These are phyloP conservation scores for Allomyces macrogynus DNA, from an alignment of 192 early-diverging fungal genomes.

Conservation along the genomic window DNA sequence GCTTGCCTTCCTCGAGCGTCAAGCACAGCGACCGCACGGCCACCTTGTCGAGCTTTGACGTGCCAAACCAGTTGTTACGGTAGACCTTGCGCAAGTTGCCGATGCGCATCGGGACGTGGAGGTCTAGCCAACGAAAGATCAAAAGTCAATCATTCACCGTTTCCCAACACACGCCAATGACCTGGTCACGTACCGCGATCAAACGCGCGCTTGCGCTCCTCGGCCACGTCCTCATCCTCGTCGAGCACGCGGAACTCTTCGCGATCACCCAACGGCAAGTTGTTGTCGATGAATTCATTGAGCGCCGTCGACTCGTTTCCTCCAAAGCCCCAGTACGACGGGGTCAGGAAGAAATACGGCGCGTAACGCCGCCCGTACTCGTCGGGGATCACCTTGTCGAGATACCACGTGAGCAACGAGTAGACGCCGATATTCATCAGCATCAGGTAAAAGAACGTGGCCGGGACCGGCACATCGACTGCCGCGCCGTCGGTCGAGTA, in stretches of 20 bases:
- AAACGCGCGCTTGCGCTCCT: constrained; percentile 18
- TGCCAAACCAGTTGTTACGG: constrained; percentile 13
- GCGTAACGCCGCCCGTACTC: constrained; percentile 37
- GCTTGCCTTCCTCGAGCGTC: constrained; percentile 28
- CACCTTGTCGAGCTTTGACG: constrained; percentile 21
- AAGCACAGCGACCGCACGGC: constrained; percentile 28
- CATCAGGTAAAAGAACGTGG: constrained; percentile 39
- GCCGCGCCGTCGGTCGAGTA: constrained; percentile 19
- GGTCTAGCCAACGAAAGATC: constrained; percentile 1
- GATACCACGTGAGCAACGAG: constrained; percentile 45
- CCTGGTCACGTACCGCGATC: constrained; percentile 11
- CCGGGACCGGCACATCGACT: constrained; percentile 34
- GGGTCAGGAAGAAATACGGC: constrained; percentile 41
- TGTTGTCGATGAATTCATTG: background rate
- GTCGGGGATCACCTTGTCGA: constrained; percentile 54
- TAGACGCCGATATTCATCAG: constrained; percentile 37
- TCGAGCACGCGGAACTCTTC: constrained; percentile 9
- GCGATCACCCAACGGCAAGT: constrained; percentile 5
- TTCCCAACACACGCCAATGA: background rate
- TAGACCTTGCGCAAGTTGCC: constrained; percentile 35
- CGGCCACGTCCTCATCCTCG: constrained; percentile 30
- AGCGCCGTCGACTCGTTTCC: constrained; percentile 1
- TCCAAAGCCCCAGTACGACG: constrained; percentile 43
- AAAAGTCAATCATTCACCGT: background rate
- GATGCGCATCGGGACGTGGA: constrained; percentile 20